Conservation (phyloP, 768 basidiomycete species). For the Mycena alexandri region DNA sequence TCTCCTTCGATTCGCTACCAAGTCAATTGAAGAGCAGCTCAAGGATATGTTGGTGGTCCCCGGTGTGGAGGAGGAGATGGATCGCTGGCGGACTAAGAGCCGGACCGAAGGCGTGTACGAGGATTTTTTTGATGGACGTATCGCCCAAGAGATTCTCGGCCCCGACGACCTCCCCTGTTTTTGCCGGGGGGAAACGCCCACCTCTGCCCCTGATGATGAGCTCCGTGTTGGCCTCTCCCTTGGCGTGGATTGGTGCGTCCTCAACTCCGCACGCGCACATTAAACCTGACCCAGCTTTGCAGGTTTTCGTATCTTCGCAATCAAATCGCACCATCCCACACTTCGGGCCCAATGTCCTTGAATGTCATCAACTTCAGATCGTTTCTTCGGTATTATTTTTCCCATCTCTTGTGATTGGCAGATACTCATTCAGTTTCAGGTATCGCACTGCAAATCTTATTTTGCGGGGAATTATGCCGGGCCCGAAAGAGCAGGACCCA, state of each 20-base stretch:
- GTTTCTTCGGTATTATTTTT: background rate
- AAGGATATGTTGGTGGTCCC: slow-evolving; percentile 2
- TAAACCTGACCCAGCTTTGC: no score
- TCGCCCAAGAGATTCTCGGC: background rate
- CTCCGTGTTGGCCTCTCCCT: background rate
- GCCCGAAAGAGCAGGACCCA: slow-evolving; percentile 43
- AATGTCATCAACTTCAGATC: slow-evolving; percentile 44
- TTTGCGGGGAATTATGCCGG: slow-evolving; percentile 43
- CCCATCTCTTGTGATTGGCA: background rate
- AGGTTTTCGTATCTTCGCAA: slow-evolving; percentile 54
- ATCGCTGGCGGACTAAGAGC: background rate
- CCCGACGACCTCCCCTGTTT: slow-evolving; percentile 1
- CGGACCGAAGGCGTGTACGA: background rate
- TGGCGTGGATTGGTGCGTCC: background rate
- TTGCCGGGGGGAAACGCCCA: background rate
- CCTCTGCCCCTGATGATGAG: background rate
- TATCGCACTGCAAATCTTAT: slow-evolving; percentile 45
- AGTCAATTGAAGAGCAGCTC: slow-evolving; percentile 6
- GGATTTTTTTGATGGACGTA: background rate
- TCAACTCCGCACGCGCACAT: no score
- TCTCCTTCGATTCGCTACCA: background rate
- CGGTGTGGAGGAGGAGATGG: background rate
- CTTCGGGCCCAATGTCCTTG: slow-evolving; percentile 50
- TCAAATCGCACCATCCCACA: slow-evolving; percentile 51
- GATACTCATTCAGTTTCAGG: slow-evolving; percentile 16